Conservation (phyloP, 306 rosid genomes). For the Morella rubra region DNA sequence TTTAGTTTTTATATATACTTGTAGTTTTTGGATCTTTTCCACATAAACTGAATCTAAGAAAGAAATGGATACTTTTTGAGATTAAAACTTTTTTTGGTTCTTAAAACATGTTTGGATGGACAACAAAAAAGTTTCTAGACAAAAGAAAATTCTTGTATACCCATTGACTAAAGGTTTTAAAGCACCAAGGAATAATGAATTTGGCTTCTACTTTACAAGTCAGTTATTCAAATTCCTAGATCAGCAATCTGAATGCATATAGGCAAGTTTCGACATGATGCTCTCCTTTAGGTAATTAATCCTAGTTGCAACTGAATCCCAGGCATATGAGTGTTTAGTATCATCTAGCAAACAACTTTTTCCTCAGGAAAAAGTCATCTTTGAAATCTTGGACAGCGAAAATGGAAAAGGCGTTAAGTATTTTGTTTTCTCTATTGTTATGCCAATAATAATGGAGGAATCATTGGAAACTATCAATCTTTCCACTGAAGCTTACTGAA, state of each 20-base stretch:
- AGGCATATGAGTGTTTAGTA: not conserved
- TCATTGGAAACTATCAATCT: not conserved
- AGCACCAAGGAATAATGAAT: no score
- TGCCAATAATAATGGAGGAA: not conserved
- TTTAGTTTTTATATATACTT: no score
- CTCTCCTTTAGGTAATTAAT: not conserved
- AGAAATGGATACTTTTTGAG: no score
- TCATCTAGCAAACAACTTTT: not conserved
- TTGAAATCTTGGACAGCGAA: not conserved
- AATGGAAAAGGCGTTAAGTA: not conserved
- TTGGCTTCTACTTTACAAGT: no score
- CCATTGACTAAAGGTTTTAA: no score
- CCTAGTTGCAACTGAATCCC: not conserved
- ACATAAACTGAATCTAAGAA: no score
- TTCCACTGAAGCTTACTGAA: not conserved
- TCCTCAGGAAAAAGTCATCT: not conserved
- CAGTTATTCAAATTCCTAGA: not conserved
- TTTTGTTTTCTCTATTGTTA: not conserved
- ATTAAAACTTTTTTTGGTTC: no score
- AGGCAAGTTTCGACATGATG: no score
- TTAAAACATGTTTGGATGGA: no score
- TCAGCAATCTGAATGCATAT: not conserved
- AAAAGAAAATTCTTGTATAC: no score
- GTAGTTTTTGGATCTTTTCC: no score
- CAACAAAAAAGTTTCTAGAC: no score